Conservation (phyloP, 768 basidiomycete species). For the Mycena leptocephala region DNA sequence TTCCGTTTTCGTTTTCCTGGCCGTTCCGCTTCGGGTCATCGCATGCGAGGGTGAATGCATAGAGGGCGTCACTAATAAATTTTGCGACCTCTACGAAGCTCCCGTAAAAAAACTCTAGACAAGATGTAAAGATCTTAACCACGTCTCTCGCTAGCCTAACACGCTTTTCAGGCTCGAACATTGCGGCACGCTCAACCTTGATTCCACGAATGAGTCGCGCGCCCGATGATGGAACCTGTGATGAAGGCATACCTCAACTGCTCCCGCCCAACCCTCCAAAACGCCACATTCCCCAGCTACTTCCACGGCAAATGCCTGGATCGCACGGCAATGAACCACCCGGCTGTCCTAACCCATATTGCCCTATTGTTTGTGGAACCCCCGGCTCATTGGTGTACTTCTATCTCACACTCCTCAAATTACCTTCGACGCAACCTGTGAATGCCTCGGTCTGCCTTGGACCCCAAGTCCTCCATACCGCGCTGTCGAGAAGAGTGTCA, state of each 20-base stretch:
- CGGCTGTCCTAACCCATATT: slow-evolving; percentile 87
- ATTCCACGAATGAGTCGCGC: slow-evolving; percentile 23
- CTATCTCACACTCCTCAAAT: slow-evolving; percentile 68
- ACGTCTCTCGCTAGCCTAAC: slow-evolving; percentile 30
- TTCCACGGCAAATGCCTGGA: slow-evolving; percentile 86
- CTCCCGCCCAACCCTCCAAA: slow-evolving; percentile 62
- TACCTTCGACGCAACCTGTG: slow-evolving; percentile 61
- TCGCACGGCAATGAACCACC: slow-evolving; percentile 66
- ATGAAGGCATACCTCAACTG: slow-evolving; percentile 60
- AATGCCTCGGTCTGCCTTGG: slow-evolving; percentile 39
- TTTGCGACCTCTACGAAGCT: slow-evolving; percentile 64
- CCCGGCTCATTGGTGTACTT: slow-evolving; percentile 87
- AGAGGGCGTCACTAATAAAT: slow-evolving; percentile 70
- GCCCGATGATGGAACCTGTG: slow-evolving; percentile 63
- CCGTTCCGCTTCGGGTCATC: slow-evolving; percentile 55
- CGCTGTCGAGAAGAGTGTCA: neutral
- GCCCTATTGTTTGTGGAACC: slow-evolving; percentile 85
- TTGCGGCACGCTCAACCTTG: slow-evolving; percentile 23
- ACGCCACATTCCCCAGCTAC: slow-evolving; percentile 76
- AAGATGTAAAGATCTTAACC: slow-evolving; percentile 65
- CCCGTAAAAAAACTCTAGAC: slow-evolving; percentile 58
- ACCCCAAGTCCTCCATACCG: slow-evolving; percentile 59
- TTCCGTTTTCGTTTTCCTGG: slow-evolving; percentile 42
- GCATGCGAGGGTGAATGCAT: slow-evolving; percentile 86
- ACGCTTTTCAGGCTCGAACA: slow-evolving; percentile 19